Evolutionary conservation across 257 asterid species (phyloP).

Genomic region (Penstemon davidsonii): DNA sequence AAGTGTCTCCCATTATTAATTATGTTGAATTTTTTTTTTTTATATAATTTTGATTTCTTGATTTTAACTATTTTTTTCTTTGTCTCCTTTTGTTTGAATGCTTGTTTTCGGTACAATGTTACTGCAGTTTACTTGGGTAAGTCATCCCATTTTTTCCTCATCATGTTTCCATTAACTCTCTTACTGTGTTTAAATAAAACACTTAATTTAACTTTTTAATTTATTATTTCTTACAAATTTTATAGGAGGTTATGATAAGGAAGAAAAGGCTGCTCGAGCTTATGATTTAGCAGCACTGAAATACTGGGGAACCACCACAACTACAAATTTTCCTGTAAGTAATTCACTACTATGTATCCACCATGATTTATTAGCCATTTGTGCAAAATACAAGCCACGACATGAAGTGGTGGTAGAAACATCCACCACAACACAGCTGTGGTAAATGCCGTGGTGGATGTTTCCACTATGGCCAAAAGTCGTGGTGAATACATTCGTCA

Average conservation of each 20-base stretch:
- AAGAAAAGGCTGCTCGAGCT: conserved; percentile 90
- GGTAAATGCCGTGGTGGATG: too few relatives aligned
- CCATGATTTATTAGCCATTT: too few relatives aligned
- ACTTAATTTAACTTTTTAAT: not conserved
- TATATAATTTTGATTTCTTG: conserved; percentile 16
- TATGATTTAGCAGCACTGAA: conserved; percentile 94
- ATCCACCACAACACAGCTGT: too few relatives aligned
- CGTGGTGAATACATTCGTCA: too few relatives aligned
- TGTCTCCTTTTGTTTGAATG: conserved; percentile 29
- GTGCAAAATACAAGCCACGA: too few relatives aligned
- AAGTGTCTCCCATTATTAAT: conserved; percentile 49
- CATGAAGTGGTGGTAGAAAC: too few relatives aligned
- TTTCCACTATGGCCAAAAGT: too few relatives aligned
- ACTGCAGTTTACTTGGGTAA: conserved; percentile 84
- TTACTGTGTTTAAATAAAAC: not conserved
- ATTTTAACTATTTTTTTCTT: conserved; percentile 33
- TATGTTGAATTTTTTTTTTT: not conserved
- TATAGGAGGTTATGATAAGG: conserved; percentile 92
- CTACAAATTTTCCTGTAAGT: conserved; percentile 87
- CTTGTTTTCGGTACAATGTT: conserved; percentile 26
- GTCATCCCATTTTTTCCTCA: conserved; percentile 26
- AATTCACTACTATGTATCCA: not conserved
- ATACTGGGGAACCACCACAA: conserved; percentile 89
- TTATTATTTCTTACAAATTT: not conserved
- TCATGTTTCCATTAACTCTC: conserved; percentile 11